Evolutionary conservation across 768 basidiomycete genomes (phyloP).

Genomic region (Podaxis carcinomalis): DNA sequence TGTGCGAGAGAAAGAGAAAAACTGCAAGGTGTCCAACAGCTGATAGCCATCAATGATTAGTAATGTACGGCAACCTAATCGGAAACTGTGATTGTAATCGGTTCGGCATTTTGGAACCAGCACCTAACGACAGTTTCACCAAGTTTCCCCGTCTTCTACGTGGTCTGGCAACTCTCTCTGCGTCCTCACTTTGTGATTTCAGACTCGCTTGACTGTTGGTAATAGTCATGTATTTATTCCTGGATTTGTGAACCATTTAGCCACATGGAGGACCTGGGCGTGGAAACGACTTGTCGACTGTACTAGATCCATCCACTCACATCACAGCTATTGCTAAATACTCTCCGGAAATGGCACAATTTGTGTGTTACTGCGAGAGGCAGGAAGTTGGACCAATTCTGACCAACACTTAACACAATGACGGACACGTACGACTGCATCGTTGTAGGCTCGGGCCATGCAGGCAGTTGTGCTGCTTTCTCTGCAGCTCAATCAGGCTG

Average conservation of each 20-base stretch:
- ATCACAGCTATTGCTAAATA: neutral
- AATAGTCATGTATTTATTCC: too few relatives aligned
- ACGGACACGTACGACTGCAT: slow-evolving; percentile 45
- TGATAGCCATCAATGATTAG: too few relatives aligned
- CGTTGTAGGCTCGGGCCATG: slow-evolving; percentile 63
- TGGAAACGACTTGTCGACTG: neutral
- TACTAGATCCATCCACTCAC: neutral
- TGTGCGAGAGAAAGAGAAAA: too few relatives aligned
- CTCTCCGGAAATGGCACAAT: neutral
- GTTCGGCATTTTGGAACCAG: neutral
- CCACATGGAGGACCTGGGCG: neutral
- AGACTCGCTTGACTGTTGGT: too few relatives aligned
- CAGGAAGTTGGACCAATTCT: neutral
- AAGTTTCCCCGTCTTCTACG: neutral
- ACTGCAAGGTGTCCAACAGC: too few relatives aligned
- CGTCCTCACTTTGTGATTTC: too few relatives aligned
- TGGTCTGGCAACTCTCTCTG: too few relatives aligned
- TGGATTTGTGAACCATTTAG: neutral
- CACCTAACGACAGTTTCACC: neutral
- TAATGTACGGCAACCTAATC: neutral
- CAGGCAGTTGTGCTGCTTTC: slow-evolving; percentile 62
- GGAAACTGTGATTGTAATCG: neutral
- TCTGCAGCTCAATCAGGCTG: slow-evolving; percentile 58
- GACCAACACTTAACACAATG: slow-evolving; percentile 1
- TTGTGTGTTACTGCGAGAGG: too few relatives aligned